Conservation (phyloP, 2,329 filamentous ascomycete species). For the Sarocladiaceae sp. region DNA sequence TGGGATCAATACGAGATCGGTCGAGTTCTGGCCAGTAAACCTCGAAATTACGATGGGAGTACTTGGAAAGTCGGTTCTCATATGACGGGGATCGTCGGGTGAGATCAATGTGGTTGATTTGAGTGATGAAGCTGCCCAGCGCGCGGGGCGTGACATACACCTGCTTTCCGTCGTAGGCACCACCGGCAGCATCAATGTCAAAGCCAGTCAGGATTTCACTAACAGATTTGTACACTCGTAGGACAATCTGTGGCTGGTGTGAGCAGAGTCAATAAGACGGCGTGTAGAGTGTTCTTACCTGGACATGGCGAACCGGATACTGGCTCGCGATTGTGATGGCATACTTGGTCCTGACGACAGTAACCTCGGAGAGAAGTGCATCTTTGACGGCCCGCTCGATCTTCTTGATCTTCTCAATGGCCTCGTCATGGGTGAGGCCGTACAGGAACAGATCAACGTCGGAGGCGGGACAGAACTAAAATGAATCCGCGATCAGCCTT, state of each 20-base stretch:
- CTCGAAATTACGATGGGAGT: conserved; percentile 80
- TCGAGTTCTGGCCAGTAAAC: conserved; percentile 75
- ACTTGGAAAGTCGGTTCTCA: conserved; percentile 82
- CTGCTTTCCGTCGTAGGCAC: conserved; percentile 74
- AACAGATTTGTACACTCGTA: conserved; percentile 79
- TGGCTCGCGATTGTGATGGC: conserved; percentile 82
- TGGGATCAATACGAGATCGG: conserved; percentile 73
- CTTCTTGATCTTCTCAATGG: conserved; percentile 76
- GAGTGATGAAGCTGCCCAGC: conserved; percentile 73
- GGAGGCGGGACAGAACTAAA: conserved; percentile 70
- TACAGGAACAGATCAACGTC: conserved; percentile 88
- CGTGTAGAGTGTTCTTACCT: conserved; percentile 34
- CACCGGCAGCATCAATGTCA: conserved; percentile 80
- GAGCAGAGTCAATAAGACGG: too few relatives aligned
- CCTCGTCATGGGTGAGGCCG: conserved; percentile 71
- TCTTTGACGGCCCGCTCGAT: conserved; percentile 75
- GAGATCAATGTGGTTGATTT: conserved; percentile 77
- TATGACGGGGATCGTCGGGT: conserved; percentile 79
- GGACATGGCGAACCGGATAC: conserved; percentile 78
- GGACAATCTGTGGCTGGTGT: conserved; percentile 67
- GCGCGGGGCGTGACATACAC: conserved; percentile 77
- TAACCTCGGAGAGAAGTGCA: conserved; percentile 76
- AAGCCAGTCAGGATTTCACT: conserved; percentile 85
- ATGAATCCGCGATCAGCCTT: too few relatives aligned
- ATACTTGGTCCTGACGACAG: conserved; percentile 80